A percentile compares a stretch with the other conserved stretches of the same genome.
Conservation (phyloP, 2,329 filamentous ascomycete genomes). For the Fusarium compactum region DNA sequence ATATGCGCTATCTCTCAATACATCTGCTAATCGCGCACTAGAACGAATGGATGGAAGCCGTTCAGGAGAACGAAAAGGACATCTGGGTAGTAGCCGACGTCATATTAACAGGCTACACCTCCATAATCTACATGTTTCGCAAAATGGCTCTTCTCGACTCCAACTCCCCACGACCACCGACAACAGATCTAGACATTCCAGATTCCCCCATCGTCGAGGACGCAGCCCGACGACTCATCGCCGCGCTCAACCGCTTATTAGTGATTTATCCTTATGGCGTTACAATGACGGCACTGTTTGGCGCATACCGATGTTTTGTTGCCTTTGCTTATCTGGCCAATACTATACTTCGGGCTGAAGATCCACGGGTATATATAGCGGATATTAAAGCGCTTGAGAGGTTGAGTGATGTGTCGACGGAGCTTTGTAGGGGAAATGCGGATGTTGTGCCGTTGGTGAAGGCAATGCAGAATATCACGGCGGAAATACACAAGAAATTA, state of each 20-base stretch:
- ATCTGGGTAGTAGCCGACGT: constrained; percentile 48
- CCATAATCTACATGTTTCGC: constrained; percentile 52
- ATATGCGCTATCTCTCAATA: rapidly evolving
- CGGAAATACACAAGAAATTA: constrained; percentile 40
- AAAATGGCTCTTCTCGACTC: constrained; percentile 47
- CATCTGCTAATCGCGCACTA: not conserved
- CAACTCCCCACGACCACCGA: constrained; percentile 44
- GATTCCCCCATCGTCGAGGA: constrained; percentile 48
- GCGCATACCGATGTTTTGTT: constrained; percentile 47
- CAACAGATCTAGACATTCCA: constrained; percentile 47
- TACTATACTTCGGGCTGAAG: constrained; percentile 35
- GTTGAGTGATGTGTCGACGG: constrained; percentile 29
- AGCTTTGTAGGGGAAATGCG: constrained; percentile 38
- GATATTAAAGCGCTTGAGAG: constrained; percentile 42
- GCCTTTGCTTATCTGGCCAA: constrained; percentile 47
- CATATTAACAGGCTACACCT: constrained; percentile 49
- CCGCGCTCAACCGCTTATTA: constrained; percentile 36
- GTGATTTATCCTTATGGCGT: constrained; percentile 41
- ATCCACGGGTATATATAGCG: constrained; percentile 26
- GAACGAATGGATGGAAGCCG: constrained; percentile 44
- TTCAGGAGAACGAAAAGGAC: constrained; percentile 38
- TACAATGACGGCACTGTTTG: constrained; percentile 44
- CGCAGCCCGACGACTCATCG: constrained; percentile 42
- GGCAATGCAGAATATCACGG: constrained; percentile 45
- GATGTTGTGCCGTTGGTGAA: constrained; percentile 47